Evolutionary conservation across 202 grass and related monocot species (phyloP), one percentile per base, ranked within the genome.

Genomic region (Panicum hallii): DNA sequence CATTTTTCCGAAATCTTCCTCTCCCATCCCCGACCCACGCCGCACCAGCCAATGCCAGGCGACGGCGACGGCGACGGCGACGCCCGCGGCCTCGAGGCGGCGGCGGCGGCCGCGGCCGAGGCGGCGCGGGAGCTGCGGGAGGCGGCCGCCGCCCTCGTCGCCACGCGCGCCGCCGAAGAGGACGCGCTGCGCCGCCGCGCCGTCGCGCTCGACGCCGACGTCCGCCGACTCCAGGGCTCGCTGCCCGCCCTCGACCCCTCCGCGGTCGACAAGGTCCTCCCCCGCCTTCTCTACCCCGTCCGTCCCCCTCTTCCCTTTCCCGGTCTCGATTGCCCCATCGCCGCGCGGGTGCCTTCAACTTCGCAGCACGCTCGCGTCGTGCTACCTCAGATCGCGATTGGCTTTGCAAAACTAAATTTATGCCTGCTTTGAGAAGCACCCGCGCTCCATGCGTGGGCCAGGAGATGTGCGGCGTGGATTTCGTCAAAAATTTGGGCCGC

Each of bases 71-170:
- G 53, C 81, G 82, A 83, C 83, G 64, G 74, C 40, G n/a, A 79
- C 53, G 78, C 86, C 42, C 84, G 81, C 55, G 78, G 47, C 61
- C 63, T 92, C 30, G 58, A 87, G 74, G 83, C 91, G 43, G 89
- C 89, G 62, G 91, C 89, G 3, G 89, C 82, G 12, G 69, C 89
- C 36, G 73, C 89, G 54, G 91, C 91, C 32, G 95, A 98, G 81
- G 65, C 86, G n/a, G 95, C 93, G 49, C 81, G 89, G 72, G 95
- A 95, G 86, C 88, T 98, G 20, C 91, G 90, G 47, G 95, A 98
- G 3, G 93, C 89, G 0, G 95, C 93, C 17, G 86, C 91, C 5
- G 75, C 84, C 22, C 70, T 87, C 42, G 70, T 85, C 67, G 58
- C 54, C 38, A 42, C 78, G 81, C 81, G 89, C 47, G 71, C 91